These are phyloP conservation scores for Yamadazyma phyllophila DNA, from an alignment of 805 yeast species.

Conservation along the genomic window DNA sequence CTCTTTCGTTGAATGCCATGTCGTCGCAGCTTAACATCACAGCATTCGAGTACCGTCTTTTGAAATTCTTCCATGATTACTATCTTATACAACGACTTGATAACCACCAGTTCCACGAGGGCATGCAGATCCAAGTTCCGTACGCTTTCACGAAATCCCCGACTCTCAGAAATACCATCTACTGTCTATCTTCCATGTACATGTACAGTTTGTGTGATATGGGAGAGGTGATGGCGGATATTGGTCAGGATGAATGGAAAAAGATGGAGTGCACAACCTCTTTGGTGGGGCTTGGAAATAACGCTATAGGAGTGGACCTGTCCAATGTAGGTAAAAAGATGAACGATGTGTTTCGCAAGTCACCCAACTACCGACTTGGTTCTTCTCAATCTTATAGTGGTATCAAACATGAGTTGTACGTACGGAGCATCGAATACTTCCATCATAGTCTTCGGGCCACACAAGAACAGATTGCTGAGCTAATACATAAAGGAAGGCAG, in stretches of 20 bases:
- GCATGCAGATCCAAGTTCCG: constrained; percentile 5
- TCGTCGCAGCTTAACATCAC: neutral
- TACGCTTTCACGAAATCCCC: constrained; percentile 5
- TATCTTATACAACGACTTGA: constrained; percentile 4
- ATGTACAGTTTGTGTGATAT: constrained; percentile 5
- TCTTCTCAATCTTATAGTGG: neutral
- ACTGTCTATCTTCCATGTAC: constrained; percentile 8
- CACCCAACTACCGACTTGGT: too few species aligned
- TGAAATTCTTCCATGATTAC: constrained; percentile 11
- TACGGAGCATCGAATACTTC: constrained; percentile 24
- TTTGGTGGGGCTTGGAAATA: neutral
- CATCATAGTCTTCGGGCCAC: constrained; percentile 16
- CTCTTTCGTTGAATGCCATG: constrained; percentile 5
- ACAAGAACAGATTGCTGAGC: constrained; percentile 8
- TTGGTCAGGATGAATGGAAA: neutral
- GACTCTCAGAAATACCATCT: constrained; percentile 4
- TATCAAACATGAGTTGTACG: constrained; percentile 11
- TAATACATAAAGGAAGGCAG: neutral
- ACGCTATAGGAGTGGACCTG: neutral
- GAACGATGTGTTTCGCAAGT: neutral
- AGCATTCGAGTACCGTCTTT: constrained; percentile 9
- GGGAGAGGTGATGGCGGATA: neutral
- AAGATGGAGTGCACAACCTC: neutral
- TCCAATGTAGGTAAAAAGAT: neutral
- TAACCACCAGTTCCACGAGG: neutral